Evolutionary conservation across 345 rosid genomes (phyloP), one percentile per base, ranked within the genome.

Genomic region (Melaleuca quinquenervia): DNA sequence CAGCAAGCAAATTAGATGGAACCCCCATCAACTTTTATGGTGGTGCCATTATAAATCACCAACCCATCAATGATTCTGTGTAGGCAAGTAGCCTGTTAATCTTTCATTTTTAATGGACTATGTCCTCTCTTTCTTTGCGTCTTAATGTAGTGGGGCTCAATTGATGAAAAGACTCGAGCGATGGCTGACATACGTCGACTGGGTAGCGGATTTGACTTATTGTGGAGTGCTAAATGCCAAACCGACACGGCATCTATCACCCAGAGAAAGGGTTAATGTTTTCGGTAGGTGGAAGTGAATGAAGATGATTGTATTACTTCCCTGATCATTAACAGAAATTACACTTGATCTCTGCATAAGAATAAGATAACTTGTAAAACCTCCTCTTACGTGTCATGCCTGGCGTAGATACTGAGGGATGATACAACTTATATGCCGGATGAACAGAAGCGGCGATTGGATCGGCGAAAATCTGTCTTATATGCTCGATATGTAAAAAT

Each of bases 331-430:
- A 32, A 10, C 1, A 1, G 6, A 16, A 32, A 70, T 32, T 32
- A 16, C 78, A 2, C 24, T 32, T 18, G 45, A 32, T 32, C 78
- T 4, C 8, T 8, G 45, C 44, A 20, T 32, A 32, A 32, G 48
- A 70, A 70, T n/a, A n/a, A n/a, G n/a, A 41, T 70, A 32, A 70
- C 78, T 70, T 0, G 45, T 29, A 64, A 1, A 20, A 8, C 3
- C 44, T 20, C 21, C 21, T 16, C 78, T 32, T 10, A 32, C 1
- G 6, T 8, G 1, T 32, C 12, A 64, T 2, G 6, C 11, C 7
- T 0, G 0, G 24, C 16, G 44, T 32, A 32, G 21, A 32, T 70
- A 70, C 41, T 1, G 0, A 41, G 3, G 20, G 22, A 70, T 70
- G 48, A 70, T 21, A 20, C 0, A 70, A 70, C 1, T 70, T 8